A percentile compares a stretch with the other conserved stretches of the same genome.
Conservation (phyloP, 2,329 filamentous ascomycete species). For the Aspergillus sojae region DNA sequence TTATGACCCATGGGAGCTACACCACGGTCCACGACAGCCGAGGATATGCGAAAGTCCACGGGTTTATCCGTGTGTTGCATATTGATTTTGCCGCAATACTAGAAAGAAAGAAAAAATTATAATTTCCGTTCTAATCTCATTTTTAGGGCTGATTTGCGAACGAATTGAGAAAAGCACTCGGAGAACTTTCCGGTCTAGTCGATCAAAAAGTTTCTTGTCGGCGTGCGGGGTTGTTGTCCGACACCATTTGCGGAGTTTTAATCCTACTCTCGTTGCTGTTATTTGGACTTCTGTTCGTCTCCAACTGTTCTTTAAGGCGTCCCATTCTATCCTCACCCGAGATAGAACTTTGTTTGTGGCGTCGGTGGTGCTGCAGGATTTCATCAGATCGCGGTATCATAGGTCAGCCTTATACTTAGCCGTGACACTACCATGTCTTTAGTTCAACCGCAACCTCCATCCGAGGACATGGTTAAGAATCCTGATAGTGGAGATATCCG, state of each 20-base stretch:
- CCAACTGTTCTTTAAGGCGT: not conserved
- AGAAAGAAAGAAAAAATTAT: not conserved
- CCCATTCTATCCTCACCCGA: not conserved
- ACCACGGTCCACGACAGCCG: not conserved
- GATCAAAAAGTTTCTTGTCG: not conserved
- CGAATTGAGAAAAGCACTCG: not conserved
- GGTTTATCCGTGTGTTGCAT: not conserved
- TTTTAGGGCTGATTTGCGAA: not conserved
- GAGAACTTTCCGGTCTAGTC: not conserved
- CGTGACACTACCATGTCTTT: constrained; percentile 8
- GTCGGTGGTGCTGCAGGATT: not conserved
- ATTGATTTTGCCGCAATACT: not conserved
- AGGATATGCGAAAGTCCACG: not conserved
- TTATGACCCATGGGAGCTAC: not conserved
- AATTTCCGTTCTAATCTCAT: not conserved
- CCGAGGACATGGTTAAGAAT: constrained; percentile 10
- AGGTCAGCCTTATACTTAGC: constrained; percentile 3
- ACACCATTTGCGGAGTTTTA: not conserved
- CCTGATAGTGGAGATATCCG: constrained; percentile 5
- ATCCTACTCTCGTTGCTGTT: not conserved
- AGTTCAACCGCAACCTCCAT: not conserved
- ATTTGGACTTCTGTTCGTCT: not conserved
- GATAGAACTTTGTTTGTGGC: not conserved
- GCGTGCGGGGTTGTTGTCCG: not conserved
- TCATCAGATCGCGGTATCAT: not conserved